Base-by-base conservation (phyloP, 2,329 filamentous ascomycete species). In the Mollisiaceae sp. region DNA sequence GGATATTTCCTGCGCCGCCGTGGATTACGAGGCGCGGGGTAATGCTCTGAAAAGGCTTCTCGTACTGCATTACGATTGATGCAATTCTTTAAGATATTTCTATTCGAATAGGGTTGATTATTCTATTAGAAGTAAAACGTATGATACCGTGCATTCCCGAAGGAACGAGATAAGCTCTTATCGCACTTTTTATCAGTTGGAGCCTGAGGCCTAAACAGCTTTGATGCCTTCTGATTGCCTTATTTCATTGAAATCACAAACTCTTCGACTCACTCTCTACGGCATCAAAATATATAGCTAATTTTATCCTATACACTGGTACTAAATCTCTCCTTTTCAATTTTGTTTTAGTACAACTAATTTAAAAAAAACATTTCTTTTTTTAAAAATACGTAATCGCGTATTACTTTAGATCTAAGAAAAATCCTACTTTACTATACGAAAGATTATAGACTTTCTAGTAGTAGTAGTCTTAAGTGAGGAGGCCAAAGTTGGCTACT, bases 1-100 rank as follows among this genome's bases (percentile, higher is more conserved):
- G 82, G 70, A 92, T 88, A 74, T 90, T 89, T 57, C 90, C 90
- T 1, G 91, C 90, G 39, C 90, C 90, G 74, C 90, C 91, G 73
- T 55, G 71, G 24, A 72, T 15, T 85, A 88, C 36, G 80, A 72
- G 64, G 22, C 69, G 67, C 1, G 70, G 70, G 2, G 67, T 67
- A 45, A 72, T 68, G 12, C 38, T 60, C 27, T 62, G 66, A 35
- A 6, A 35, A 54, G 50, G 24, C n/a, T 41, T 57, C 61, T 65
- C 68, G 63, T 70, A 72, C 47, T 71, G 66, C 70, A 72, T 72
- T 52, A 50, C 63, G 43, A 41, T 14, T 27, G 15, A 2, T 32
- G n/a, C 12, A 39, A 66, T 38, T 36, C 4, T 57, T 14, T 57
- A 57, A 15, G 55, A 20, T 57, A 38, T 39, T 57, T 22, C 8